These are phyloP conservation scores for Stagonosporopsis vannaccii DNA, from an alignment of 2,329 filamentous ascomycete genomes.

Conservation along the genomic window DNA sequence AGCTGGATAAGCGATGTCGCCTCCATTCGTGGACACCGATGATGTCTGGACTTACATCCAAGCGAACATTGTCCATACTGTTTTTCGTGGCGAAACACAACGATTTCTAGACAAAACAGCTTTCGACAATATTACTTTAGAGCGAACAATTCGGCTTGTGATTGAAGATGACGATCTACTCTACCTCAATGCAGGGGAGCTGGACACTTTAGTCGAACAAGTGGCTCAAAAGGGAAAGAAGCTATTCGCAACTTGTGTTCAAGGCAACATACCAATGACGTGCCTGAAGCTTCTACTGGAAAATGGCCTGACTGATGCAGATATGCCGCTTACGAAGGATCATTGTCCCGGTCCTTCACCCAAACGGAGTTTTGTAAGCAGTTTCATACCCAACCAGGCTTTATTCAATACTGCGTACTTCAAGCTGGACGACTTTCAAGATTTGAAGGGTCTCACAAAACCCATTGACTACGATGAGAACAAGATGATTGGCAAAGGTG, in stretches of 20 bases:
- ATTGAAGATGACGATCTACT: background rate
- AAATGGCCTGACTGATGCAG: background rate
- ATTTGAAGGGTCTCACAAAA: background rate
- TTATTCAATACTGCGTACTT: background rate
- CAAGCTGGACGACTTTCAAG: background rate
- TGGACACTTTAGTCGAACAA: background rate
- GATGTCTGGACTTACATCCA: background rate
- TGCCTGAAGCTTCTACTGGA: background rate
- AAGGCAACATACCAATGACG: background rate
- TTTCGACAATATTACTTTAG: background rate
- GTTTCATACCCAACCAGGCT: background rate
- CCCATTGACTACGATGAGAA: background rate
- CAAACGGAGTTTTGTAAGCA: background rate
- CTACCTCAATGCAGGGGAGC: background rate
- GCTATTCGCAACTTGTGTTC: conserved; percentile 8
- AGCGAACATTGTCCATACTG: background rate
- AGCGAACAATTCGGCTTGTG: background rate
- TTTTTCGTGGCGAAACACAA: conserved; percentile 2
- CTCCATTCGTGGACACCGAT: background rate
- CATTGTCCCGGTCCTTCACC: background rate
- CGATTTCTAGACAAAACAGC: background rate
- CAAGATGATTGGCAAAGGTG: background rate
- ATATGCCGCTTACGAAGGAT: background rate
- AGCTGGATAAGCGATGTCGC: background rate
- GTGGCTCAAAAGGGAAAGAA: background rate